Percentiles rank a stretch among this genome's conserved stretches.
Evolutionary conservation across 306 rosid genomes (phyloP).

Genomic region (Corylus avellana): DNA sequence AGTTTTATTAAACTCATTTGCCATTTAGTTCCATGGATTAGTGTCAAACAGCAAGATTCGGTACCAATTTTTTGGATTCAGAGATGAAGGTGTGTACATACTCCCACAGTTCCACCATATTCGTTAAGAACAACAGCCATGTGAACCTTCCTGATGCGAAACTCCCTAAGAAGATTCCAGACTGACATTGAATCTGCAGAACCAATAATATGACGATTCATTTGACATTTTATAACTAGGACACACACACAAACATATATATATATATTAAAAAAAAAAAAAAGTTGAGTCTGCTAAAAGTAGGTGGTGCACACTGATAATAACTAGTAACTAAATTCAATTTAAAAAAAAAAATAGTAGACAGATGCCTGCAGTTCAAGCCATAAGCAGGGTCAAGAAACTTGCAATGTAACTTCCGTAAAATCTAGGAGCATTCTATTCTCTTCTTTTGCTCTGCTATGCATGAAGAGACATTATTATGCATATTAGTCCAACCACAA

Average conservation of each 20-base stretch:
- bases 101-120: slow-evolving; percentile 99
- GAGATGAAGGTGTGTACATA: slow-evolving; percentile 40
- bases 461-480: background rate
- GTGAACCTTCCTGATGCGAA: slow-evolving; percentile 97
- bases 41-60: slow-evolving; percentile 27
- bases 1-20: background rate
- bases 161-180: slow-evolving; percentile 99
- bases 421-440: background rate
- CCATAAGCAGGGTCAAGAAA: background rate
- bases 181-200: slow-evolving; percentile 98
- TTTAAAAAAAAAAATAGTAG: background rate
- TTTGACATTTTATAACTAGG: slow-evolving; percentile 9
- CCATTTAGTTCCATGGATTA: slow-evolving; percentile 14
- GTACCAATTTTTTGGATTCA: slow-evolving; percentile 17
- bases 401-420: background rate
- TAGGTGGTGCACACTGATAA: slow-evolving; percentile 4
- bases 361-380: slow-evolving; percentile 3
- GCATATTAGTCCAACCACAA: slow-evolving; percentile 10
- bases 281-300: slow-evolving; percentile 15
- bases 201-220: slow-evolving; percentile 32
- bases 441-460: background rate
- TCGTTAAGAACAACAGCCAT: slow-evolving; percentile 98
- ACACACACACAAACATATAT: background rate
- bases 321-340: background rate
- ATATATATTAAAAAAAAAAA: background rate